Conservation (phyloP, 176 grass and related monocot genomes). For the Areca catechu region DNA sequence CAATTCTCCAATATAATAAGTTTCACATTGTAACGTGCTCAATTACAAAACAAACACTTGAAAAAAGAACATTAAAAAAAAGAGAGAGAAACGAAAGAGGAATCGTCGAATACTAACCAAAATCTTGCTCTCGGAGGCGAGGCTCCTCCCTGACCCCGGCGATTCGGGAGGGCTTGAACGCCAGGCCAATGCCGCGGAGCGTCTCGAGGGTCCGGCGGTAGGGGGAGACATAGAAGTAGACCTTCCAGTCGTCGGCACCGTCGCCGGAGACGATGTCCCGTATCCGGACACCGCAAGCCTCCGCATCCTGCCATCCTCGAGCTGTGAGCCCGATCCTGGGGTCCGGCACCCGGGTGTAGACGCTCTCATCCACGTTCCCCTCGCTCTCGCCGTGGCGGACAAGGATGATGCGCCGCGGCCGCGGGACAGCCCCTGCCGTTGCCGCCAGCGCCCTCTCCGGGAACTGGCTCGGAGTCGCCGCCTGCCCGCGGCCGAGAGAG, state of each 20-base stretch:
- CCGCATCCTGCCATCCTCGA: conserved; percentile 38
- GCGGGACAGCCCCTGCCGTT: neutral
- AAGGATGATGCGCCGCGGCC: conserved; percentile 64
- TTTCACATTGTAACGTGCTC: no score
- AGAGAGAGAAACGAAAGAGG: neutral
- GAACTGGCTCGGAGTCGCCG: neutral
- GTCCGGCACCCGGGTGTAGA: conserved; percentile 68
- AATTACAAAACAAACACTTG: neutral
- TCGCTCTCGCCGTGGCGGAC: conserved; percentile 82
- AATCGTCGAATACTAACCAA: conserved; percentile 33
- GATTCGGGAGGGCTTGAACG: conserved; percentile 52
- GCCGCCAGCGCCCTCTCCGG: conserved; percentile 8
- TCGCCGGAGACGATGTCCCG: conserved; percentile 18
- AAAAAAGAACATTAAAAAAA: neutral
- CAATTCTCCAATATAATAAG: no score
- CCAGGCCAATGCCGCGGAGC: conserved; percentile 39
- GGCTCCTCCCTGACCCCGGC: conserved; percentile 75
- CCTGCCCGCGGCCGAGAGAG: conserved; percentile 29
- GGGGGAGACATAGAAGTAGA: conserved; percentile 80
- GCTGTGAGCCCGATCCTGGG: conserved; percentile 68
- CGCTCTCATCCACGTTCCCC: conserved; percentile 70
- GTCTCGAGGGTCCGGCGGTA: conserved; percentile 69
- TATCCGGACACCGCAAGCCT: conserved; percentile 44
- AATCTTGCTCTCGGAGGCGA: conserved; percentile 76
- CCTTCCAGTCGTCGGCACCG: conserved; percentile 46